These are phyloP conservation scores for Alternaria arborescens DNA, from an alignment of 2,329 filamentous ascomycete genomes.

Conservation along the genomic window DNA sequence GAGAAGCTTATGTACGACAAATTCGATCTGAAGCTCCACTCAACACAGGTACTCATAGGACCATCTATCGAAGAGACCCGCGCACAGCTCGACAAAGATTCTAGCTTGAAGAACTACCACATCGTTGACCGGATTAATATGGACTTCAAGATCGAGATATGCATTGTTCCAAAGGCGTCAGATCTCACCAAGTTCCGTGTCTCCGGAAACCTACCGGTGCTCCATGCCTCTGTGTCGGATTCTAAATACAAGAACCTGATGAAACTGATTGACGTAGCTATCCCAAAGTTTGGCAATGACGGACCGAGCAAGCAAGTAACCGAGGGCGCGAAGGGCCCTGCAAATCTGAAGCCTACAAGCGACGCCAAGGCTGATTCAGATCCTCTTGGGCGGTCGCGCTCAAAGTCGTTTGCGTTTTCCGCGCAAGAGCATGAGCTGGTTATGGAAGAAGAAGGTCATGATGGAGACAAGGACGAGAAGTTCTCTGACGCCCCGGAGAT, in stretches of 20 bases:
- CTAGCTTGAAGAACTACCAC: constrained; percentile 77
- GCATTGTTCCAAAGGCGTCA: constrained; percentile 94
- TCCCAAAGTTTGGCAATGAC: constrained; percentile 78
- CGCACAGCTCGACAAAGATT: constrained; percentile 74
- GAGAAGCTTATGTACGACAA: constrained; percentile 98
- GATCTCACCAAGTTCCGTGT: constrained; percentile 92
- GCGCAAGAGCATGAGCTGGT: constrained; percentile 78
- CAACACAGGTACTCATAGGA: constrained; percentile 94
- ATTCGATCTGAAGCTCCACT: constrained; percentile 90
- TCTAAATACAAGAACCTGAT: constrained; percentile 97
- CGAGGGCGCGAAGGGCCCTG: constrained; percentile 45
- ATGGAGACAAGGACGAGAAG: constrained; percentile 68
- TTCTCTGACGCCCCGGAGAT: constrained; percentile 74
- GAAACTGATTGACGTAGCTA: constrained; percentile 93
- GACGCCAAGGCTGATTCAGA: constrained; percentile 42
- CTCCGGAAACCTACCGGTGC: constrained; percentile 87
- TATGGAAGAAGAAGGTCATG: constrained; percentile 74
- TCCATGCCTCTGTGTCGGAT: constrained; percentile 92
- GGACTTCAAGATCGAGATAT: constrained; percentile 94
- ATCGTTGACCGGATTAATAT: constrained; percentile 98
- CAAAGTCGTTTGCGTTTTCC: constrained; percentile 77
- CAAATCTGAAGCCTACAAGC: constrained; percentile 49
- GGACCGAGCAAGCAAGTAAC: constrained; percentile 47
- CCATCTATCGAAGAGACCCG: constrained; percentile 92
- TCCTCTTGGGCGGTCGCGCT: constrained; percentile 63